These are phyloP conservation scores for Arxiozyma bovina DNA, from an alignment of 1,139 yeast genomes.

Conservation along the genomic window DNA sequence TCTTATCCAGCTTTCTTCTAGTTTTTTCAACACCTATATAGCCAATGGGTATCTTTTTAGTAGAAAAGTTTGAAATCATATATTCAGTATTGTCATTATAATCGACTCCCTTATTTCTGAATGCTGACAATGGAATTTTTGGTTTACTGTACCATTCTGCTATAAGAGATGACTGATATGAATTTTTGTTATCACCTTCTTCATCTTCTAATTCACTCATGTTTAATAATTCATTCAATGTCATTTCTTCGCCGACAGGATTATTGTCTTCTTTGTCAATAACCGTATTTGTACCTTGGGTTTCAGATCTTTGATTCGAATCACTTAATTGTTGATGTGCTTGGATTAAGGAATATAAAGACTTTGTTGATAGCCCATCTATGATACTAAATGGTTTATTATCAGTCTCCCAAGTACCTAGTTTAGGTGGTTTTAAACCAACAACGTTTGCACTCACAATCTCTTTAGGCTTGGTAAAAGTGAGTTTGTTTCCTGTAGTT, in stretches of 20 bases:
- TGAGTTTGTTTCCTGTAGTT: slow-evolving; percentile 42
- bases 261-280: slow-evolving; percentile 23
- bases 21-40: slow-evolving; percentile 31
- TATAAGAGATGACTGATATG: slow-evolving; percentile 11
- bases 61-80: slow-evolving; percentile 26
- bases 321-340: slow-evolving; percentile 26
- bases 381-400: slow-evolving; percentile 85
- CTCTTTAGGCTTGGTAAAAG: slow-evolving; percentile 75
- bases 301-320: slow-evolving; percentile 17
- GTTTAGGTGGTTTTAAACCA: slow-evolving; percentile 80
- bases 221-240: slow-evolving; percentile 76
- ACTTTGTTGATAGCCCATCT: slow-evolving; percentile 84
- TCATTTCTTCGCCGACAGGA: slow-evolving; percentile 46
- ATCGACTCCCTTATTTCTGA: slow-evolving; percentile 61
- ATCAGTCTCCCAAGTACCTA: slow-evolving; percentile 88
- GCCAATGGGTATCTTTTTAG: slow-evolving; percentile 31
- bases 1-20: slow-evolving; percentile 29
- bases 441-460: slow-evolving; percentile 76
- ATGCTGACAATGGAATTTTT: slow-evolving; percentile 78
- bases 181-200: slow-evolving; percentile 29
- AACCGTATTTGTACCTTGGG: slow-evolving; percentile 12
- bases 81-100: slow-evolving; percentile 30
- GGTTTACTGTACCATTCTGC: slow-evolving; percentile 38
- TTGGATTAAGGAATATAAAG: slow-evolving; percentile 42
- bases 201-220: slow-evolving; percentile 81